Evolutionary conservation across 441 rosid species (phyloP), one percentile per base, ranked within the genome.

Genomic region (Populus trichocarpa): DNA sequence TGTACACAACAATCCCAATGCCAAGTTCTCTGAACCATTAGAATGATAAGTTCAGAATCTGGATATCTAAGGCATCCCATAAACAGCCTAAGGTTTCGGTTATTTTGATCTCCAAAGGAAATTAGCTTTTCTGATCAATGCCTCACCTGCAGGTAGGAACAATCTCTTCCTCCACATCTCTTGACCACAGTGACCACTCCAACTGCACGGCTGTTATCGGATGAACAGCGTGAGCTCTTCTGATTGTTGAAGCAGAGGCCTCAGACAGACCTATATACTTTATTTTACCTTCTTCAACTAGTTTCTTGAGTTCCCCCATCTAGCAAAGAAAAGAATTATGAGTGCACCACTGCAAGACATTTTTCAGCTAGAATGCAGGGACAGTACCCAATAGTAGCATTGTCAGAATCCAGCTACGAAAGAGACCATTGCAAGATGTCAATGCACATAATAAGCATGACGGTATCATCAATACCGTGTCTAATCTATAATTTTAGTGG

Each of bases 141-240:
- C 50, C 73, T 65, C n/a, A 87, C 90, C 92, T 86, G 86, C 92
- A 87, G 59, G 90, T 89, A 0, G 91, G 93, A 77, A 90, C 53
- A 33, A 92, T 85, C 0, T 88, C 90, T 72, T 85, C 87, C 84
- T 90, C 93, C 18, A 82, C 90, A 69, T 90, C 96, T 79, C 93
- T 84, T 3, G 90, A n/a, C 97, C 97, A 92, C 76, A 92, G 78
- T 0, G 97, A 89, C 97, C 93, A 92, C 42, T 90, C 97, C 32
- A 90, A 10, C 69, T 92, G 92, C 71, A 91, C 86, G 0, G 92
- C 95, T 2, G 92, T 86, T 25, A 25, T 25, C 25, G 25, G 25
- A 25, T 25, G 30, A 28, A 28, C 30, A 28, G 30, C 30, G 30
- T 28, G 30, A 28, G 30, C 30, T 28, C 30, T 2, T 28, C 30